Evolutionary conservation across 2,329 filamentous ascomycete species (phyloP).

Genomic region (Pezicula neosporulosa): DNA sequence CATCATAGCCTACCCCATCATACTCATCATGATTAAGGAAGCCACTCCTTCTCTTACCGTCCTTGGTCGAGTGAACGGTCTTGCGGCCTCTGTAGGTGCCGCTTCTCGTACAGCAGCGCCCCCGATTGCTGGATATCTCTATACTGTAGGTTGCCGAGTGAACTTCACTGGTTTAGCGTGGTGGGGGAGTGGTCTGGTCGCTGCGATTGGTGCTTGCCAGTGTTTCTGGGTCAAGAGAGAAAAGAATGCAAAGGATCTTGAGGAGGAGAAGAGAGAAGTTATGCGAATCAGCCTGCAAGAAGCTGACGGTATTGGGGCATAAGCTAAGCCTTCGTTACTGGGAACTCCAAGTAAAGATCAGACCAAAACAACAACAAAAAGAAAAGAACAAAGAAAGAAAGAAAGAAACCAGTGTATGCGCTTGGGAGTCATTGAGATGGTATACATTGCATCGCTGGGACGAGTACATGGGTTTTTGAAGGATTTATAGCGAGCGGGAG

Average conservation of each 20-base stretch:
- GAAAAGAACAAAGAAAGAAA: too few species aligned
- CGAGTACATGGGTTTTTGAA: too few species aligned
- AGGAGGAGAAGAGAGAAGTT: slow-evolving; percentile 8
- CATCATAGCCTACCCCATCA: slow-evolving; percentile 61
- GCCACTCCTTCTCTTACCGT: slow-evolving; percentile 53
- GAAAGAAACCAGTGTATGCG: too few species aligned
- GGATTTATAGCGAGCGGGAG: too few species aligned
- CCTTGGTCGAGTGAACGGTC: slow-evolving; percentile 62
- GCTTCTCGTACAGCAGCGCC: slow-evolving; percentile 66
- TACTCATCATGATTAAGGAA: slow-evolving; percentile 66
- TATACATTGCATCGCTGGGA: too few species aligned
- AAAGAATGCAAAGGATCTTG: slow-evolving; percentile 7
- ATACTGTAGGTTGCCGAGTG: slow-evolving; percentile 54
- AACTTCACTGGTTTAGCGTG: slow-evolving; percentile 60
- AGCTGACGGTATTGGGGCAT: too few species aligned
- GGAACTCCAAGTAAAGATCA: background rate
- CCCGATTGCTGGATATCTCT: slow-evolving; percentile 60
- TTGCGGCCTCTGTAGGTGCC: slow-evolving; percentile 62
- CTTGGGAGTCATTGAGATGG: too few species aligned
- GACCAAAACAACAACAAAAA: too few species aligned
- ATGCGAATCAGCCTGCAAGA: background rate
- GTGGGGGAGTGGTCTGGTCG: slow-evolving; percentile 58
- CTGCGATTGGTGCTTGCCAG: slow-evolving; percentile 54
- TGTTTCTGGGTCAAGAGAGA: slow-evolving; percentile 41
- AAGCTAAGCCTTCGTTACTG: background rate